phyloP scores from a whole-genome alignment of 768 basidiomycete species.

The Zangia roseola region DNA sequence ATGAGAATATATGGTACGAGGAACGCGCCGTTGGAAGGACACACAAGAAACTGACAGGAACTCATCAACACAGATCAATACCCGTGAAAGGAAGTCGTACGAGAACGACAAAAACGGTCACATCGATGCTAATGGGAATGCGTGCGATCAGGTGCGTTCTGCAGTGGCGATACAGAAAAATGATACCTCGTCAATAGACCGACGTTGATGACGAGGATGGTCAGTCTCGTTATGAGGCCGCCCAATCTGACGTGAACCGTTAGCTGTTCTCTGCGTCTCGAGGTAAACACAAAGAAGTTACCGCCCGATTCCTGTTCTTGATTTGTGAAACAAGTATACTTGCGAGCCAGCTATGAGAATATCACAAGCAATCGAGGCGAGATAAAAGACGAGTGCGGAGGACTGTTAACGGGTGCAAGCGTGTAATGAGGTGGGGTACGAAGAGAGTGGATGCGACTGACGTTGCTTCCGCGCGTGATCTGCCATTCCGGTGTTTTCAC shows the following conservation, averaged over 20 bases:
- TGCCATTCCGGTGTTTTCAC: conserved; percentile 33
- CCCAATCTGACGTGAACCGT: conserved; percentile 24
- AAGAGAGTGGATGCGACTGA: conserved; percentile 10
- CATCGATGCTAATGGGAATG: conserved; percentile 27
- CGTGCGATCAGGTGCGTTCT: neutral
- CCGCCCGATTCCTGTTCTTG: conserved; percentile 30
- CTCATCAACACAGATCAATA: conserved; percentile 1
- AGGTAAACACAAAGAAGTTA: conserved; percentile 4
- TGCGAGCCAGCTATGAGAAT: conserved; percentile 35
- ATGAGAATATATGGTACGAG: conserved; percentile 38
- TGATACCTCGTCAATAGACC: conserved; percentile 37
- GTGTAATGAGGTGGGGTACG: neutral
- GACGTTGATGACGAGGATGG: conserved; percentile 35
- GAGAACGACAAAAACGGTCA: conserved; percentile 26
- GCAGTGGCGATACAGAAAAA: neutral
- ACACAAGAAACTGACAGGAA: conserved; percentile 31
- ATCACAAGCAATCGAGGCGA: conserved; percentile 35
- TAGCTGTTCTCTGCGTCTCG: neutral
- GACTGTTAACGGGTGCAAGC: conserved; percentile 14
- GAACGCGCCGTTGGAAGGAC: conserved; percentile 35
- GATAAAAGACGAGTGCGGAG: conserved; percentile 32
- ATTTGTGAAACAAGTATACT: conserved; percentile 33
- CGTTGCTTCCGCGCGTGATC: conserved; percentile 31
- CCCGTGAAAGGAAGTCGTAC: conserved; percentile 4
- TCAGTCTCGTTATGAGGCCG: conserved; percentile 32